Evolutionary conservation across 352 stramenopile species (phyloP), one percentile per base, ranked within the genome.

Genomic region (Globisporangium takayamanum): DNA sequence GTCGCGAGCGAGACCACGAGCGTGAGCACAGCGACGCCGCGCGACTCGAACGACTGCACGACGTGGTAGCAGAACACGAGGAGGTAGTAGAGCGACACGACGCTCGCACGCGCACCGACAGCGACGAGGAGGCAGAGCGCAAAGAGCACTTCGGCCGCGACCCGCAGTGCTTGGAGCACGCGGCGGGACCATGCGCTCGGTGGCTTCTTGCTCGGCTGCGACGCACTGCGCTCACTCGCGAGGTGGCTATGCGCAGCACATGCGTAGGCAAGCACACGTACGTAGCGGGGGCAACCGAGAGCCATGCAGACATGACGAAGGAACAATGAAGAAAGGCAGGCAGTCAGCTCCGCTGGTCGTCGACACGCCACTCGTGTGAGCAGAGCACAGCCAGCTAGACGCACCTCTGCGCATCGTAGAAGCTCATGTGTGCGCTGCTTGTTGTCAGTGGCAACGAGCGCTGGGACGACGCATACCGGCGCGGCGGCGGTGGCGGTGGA

Each of bases 41-140:
- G 64, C 12, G 80, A 91, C 58, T 84, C 67, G 59, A 94, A 88
- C 28, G 80, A 87, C 26, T 73, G 64, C 49, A 90, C 53, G 28
- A 82, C 68, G 14, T 82, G 80, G 37, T 70, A 81, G 57, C 74
- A 89, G 49, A 89, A 82, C 8, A 82, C 67, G 30, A 89, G 62
- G 59, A 89, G 73, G 69, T 92, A 92, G 60, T 75, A 67, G 16
- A 83, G 66, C 33, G 79, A 89, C 60, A 92, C 67, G 55, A 78
- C 50, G 56, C 78, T 88, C 25, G 73, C 76, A 15, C 80, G 78
- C 44, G 64, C 50, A 14, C 66, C 69, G n/a, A 84, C 70, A 7
- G 79, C 72, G 12, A 78, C 62, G 22, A 87, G 59, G 14, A 92
- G 68, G 46, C 72, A 82, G 20, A 85, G 28, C 20, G 79, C 72